A percentile compares a stretch with the other conserved stretches of the same genome.
Evolutionary conservation across 2,329 filamentous ascomycete genomes (phyloP).

Genomic region (Botryotinia convoluta): DNA sequence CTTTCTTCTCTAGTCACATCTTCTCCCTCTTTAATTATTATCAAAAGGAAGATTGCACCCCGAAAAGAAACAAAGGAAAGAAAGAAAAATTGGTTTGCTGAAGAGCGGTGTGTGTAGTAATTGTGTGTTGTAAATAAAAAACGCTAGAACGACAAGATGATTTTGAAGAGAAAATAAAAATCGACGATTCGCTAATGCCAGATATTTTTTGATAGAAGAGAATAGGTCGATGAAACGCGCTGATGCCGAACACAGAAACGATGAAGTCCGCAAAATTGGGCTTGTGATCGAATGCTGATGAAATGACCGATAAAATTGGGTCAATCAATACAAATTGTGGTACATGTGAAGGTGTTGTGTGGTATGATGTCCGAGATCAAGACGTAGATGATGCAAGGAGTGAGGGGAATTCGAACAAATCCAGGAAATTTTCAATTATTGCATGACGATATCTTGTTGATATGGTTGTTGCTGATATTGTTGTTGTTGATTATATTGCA

Average conservation of each 20-base stretch:
- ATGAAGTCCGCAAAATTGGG: background rate
- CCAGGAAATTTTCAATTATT: conserved; percentile 25
- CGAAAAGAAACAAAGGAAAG: conserved; percentile 20
- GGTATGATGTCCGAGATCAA: conserved; percentile 16
- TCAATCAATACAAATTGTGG: conserved; percentile 23
- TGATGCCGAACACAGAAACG: conserved; percentile 19
- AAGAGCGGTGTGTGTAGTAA: conserved; percentile 18
- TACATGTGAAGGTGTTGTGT: conserved; percentile 17
- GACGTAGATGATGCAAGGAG: background rate
- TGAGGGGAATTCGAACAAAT: conserved; percentile 1
- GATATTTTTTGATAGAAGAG: conserved; percentile 18
- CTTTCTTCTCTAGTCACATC: conserved; percentile 13
- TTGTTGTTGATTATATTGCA: conserved; percentile 42
- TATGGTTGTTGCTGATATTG: conserved; percentile 45
- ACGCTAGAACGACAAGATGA: conserved; percentile 20
- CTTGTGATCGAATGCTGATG: conserved; percentile 15
- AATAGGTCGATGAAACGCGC: conserved; percentile 12
- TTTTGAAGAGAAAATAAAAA: conserved; percentile 18
- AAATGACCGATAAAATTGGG: conserved; percentile 12
- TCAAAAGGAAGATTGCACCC: conserved; percentile 17
- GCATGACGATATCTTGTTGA: conserved; percentile 42
- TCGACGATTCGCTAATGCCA: conserved; percentile 22
- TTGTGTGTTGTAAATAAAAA: conserved; percentile 18
- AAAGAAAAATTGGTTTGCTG: conserved; percentile 17
- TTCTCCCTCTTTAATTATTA: conserved; percentile 16